These are phyloP conservation scores for Diaporthe capsici DNA, from an alignment of 2,329 filamentous ascomycete species.

Conservation along the genomic window DNA sequence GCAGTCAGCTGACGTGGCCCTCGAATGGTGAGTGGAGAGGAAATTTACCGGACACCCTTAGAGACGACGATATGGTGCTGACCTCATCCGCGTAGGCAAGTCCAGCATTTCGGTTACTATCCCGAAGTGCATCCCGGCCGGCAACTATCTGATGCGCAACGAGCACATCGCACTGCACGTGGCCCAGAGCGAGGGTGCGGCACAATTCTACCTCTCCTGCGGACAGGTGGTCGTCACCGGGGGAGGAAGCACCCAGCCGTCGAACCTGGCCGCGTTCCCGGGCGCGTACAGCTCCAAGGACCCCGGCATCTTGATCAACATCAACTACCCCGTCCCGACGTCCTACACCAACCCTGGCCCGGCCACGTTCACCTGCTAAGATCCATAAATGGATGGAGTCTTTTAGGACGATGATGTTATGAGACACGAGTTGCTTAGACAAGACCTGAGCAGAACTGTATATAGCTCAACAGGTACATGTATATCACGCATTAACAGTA, in stretches of 20 bases:
- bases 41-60: too few relatives aligned
- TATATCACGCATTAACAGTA: background rate
- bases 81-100: constrained; percentile 21
- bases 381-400: background rate
- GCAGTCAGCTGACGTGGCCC: constrained; percentile 40
- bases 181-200: constrained; percentile 43
- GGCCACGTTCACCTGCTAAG: constrained; percentile 20
- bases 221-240: constrained; percentile 45
- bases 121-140: constrained; percentile 45
- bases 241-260: constrained; percentile 42
- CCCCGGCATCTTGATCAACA: constrained; percentile 47
- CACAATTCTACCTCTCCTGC: constrained; percentile 46
- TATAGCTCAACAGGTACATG: background rate
- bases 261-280: constrained; percentile 42
- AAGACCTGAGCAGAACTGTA: background rate
- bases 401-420: background rate
- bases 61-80: background rate
- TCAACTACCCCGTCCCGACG: constrained; percentile 46
- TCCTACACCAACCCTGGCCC: constrained; percentile 44
- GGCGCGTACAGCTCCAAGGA: constrained; percentile 45
- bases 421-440: background rate
- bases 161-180: constrained; percentile 48
- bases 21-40: constrained; percentile 20
- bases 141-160: constrained; percentile 48
- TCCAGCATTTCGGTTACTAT: constrained; percentile 44